These are phyloP conservation scores for Hymenochaete sp. DNA, from an alignment of 1,284 basidiomycete genomes.

Conservation along the genomic window DNA sequence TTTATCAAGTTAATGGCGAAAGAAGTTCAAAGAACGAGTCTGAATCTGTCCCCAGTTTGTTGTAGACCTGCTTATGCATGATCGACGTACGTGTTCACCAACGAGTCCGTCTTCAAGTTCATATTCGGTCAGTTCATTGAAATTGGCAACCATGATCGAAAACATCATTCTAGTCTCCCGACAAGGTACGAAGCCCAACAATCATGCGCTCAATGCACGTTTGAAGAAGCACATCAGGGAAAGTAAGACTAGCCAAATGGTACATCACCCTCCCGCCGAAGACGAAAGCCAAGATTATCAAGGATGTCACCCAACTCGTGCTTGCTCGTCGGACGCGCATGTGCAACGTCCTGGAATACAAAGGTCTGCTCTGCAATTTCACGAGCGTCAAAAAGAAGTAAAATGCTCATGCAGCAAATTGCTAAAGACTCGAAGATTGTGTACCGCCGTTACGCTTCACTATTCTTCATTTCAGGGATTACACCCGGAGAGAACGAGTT, in stretches of 20 bases:
- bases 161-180: slow-evolving; percentile 90
- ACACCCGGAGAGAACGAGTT: slow-evolving; percentile 77
- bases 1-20: too few relatives aligned
- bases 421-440: slow-evolving; percentile 85
- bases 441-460: slow-evolving; percentile 93
- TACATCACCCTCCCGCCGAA: slow-evolving; percentile 94
- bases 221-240: slow-evolving; percentile 46
- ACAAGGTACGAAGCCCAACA: too few relatives aligned
- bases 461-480: slow-evolving; percentile 97
- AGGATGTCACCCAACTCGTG: slow-evolving; percentile 98
- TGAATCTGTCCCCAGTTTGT: too few relatives aligned
- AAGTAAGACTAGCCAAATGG: slow-evolving; percentile 98
- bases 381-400: background rate
- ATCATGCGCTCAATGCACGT: too few relatives aligned
- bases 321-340: slow-evolving; percentile 92
- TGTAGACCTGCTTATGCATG: too few relatives aligned
- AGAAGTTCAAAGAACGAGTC: too few relatives aligned
- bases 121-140: background rate
- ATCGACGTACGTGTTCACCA: too few relatives aligned
- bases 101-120: too few relatives aligned
- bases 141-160: slow-evolving; percentile 52
- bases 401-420: background rate
- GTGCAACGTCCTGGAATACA: slow-evolving; percentile 99
- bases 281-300: slow-evolving; percentile 95
- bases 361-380: slow-evolving; percentile 47